Conservation (phyloP, 176 grass and related monocot genomes). For the Eleusine indica region DNA sequence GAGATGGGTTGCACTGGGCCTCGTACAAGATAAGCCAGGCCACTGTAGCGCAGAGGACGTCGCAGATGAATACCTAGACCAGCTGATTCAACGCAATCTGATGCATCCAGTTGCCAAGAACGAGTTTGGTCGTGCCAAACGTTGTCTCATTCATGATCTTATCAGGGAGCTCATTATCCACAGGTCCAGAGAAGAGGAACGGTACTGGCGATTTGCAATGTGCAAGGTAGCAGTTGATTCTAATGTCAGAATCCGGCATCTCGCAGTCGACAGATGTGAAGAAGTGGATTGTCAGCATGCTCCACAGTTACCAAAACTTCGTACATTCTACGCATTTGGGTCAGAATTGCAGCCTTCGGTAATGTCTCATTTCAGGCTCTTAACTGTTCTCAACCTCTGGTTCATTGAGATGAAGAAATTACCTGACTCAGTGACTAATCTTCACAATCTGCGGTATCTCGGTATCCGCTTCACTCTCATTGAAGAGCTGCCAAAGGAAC, state of each 20-base stretch:
- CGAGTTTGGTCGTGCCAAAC: neutral
- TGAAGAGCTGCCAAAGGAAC: neutral
- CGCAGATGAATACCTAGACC: neutral
- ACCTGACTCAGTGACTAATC: neutral
- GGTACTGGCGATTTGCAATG: neutral
- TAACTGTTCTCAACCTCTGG: conserved; percentile 34
- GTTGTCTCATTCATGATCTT: neutral
- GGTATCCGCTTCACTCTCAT: conserved; percentile 7
- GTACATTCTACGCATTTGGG: neutral
- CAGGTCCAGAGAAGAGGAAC: conserved; percentile 4
- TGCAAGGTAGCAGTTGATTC: neutral
- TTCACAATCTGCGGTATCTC: conserved; percentile 36
- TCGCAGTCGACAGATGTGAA: neutral
- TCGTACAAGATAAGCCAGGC: neutral
- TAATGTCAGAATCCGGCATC: neutral
- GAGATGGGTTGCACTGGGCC: conserved; percentile 28
- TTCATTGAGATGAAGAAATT: neutral
- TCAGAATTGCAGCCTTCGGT: neutral
- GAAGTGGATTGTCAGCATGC: neutral
- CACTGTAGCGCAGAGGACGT: conserved; percentile 19
- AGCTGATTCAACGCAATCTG: conserved; percentile 5
- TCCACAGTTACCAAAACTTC: neutral
- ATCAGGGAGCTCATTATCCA: neutral
- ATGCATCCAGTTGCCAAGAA: neutral
- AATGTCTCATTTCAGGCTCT: neutral